Percentiles rank a stretch among this genome's conserved stretches.
Conservation (phyloP, 306 rosid species). For the Glycine soja region DNA sequence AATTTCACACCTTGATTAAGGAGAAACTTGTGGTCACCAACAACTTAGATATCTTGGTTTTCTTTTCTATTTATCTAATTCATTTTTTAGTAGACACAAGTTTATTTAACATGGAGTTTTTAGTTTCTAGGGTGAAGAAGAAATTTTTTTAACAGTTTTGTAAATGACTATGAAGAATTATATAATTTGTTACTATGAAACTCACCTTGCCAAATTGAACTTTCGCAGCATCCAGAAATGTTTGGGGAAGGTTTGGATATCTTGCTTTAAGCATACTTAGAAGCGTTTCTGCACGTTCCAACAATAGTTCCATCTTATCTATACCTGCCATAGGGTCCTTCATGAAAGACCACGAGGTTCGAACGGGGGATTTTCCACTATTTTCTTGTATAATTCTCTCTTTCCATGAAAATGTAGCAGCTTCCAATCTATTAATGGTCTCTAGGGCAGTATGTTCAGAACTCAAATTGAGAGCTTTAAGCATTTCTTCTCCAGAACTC, state of each 20-base stretch:
- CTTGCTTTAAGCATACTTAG: slow-evolving; percentile 63
- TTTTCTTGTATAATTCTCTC: slow-evolving; percentile 64
- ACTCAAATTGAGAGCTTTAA: slow-evolving; percentile 64
- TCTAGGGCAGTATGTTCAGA: slow-evolving; percentile 75
- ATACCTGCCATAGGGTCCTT: slow-evolving; percentile 67
- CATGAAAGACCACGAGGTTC: slow-evolving; percentile 79
- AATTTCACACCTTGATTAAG: neutral
- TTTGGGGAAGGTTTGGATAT: slow-evolving; percentile 80
- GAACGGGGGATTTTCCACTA: slow-evolving; percentile 65
- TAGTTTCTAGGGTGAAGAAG: no score
- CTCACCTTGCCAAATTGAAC: slow-evolving; percentile 86
- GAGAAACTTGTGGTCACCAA: neutral
- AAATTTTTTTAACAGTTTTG: no score
- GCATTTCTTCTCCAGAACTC: slow-evolving; percentile 62
- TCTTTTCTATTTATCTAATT: no score
- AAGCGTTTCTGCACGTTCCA: slow-evolving; percentile 69
- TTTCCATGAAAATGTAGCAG: slow-evolving; percentile 77
- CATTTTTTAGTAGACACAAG: no score
- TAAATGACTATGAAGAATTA: no score
- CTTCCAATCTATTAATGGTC: slow-evolving; percentile 75
- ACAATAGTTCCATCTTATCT: slow-evolving; percentile 60
- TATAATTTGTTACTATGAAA: neutral
- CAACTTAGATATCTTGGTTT: neutral
- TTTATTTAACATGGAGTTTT: no score
- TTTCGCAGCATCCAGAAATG: slow-evolving; percentile 83